Base-by-base conservation (phyloP, 768 basidiomycete species). In the Mycena vulgaris region DNA sequence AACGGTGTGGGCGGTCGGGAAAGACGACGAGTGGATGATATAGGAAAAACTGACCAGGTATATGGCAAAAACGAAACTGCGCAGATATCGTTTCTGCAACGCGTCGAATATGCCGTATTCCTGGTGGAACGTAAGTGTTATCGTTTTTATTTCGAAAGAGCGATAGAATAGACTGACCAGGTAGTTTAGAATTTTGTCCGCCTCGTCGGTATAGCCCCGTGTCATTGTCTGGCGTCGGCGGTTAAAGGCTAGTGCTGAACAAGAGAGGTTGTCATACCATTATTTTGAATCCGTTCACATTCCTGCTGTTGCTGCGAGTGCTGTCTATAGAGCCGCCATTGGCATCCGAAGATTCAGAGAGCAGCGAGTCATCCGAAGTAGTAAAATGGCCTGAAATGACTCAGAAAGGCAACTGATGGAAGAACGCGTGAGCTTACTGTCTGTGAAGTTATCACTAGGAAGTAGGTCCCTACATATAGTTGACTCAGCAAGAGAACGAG, bases 81-180 rank as follows among this genome's bases (percentile, higher is more conserved):
- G 90, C 52, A 97, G 87, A 80, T 95, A 97, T 72, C 90, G 91
- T 76, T 92, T 95, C 76, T 94, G 88, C 37, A 97, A 81, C 0
- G 95, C 95, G 68, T 96, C 93, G 71, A 94, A 95, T 48, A 96
- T 94, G 0, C 95, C 95, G 66, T 89, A 83, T 80, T 97, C 95
- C 95, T 96, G 21, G 25, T 63, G 23, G 65, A 2, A 31, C n/a
- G n/a, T 8, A 16, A 8, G 39, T 39, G 23, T 14, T 70, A 40
- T 61, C 21, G 35, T 10, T 39, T 23, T 39, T 51, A 27, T 45
- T 60, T 47, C 27, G 10, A 40, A 7, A 48, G 66, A 62, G 42
- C 70, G 58, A 68, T 57, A 72, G 75, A 53, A 51, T 47, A 42
- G 78, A 80, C 86, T 69, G 63, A 93, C 95, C 80, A 97, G 77